Evolutionary conservation across 495 filamentous ascomycete genomes (phyloP).

Genomic region (Xylaria grammica): DNA sequence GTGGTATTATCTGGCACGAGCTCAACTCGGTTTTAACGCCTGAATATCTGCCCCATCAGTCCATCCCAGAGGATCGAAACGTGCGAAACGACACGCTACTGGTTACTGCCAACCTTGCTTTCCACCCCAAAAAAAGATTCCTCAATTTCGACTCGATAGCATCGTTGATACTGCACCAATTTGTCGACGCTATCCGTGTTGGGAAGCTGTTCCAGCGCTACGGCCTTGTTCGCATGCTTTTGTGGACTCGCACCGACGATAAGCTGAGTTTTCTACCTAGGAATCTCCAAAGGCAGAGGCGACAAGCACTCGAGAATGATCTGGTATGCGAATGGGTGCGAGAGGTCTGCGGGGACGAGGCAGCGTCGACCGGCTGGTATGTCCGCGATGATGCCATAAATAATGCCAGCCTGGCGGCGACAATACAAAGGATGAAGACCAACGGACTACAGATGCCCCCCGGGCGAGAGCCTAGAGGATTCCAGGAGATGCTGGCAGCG

Average conservation of each 20-base stretch:
- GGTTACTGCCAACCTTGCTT: slow-evolving; percentile 63
- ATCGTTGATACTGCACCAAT: slow-evolving; percentile 51
- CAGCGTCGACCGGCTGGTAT: slow-evolving; percentile 17
- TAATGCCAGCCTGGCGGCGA: slow-evolving; percentile 31
- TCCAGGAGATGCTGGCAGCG: slow-evolving; percentile 35
- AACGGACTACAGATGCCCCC: slow-evolving; percentile 36
- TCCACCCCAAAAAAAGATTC: slow-evolving; percentile 44
- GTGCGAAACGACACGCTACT: slow-evolving; percentile 69
- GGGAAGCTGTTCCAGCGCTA: slow-evolving; percentile 60
- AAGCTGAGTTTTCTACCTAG: slow-evolving; percentile 59
- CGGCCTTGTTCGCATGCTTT: slow-evolving; percentile 73
- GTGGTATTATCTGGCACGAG: slow-evolving; percentile 56
- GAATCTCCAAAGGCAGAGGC: slow-evolving; percentile 53
- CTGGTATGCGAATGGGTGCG: slow-evolving; percentile 54
- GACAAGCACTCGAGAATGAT: slow-evolving; percentile 61
- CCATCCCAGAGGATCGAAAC: slow-evolving; percentile 32
- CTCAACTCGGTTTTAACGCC: slow-evolving; percentile 53
- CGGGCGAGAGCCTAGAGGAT: slow-evolving; percentile 37
- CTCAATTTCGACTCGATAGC: slow-evolving; percentile 45
- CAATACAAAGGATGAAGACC: slow-evolving; percentile 41
- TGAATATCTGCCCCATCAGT: slow-evolving; percentile 57
- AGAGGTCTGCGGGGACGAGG: slow-evolving; percentile 47
- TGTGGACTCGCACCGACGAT: slow-evolving; percentile 62
- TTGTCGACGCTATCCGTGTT: slow-evolving; percentile 49
- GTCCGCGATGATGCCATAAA: slow-evolving; percentile 43